Conservation (phyloP, 2,329 filamentous ascomycete species). For the Dothideomycetidae sp. region DNA sequence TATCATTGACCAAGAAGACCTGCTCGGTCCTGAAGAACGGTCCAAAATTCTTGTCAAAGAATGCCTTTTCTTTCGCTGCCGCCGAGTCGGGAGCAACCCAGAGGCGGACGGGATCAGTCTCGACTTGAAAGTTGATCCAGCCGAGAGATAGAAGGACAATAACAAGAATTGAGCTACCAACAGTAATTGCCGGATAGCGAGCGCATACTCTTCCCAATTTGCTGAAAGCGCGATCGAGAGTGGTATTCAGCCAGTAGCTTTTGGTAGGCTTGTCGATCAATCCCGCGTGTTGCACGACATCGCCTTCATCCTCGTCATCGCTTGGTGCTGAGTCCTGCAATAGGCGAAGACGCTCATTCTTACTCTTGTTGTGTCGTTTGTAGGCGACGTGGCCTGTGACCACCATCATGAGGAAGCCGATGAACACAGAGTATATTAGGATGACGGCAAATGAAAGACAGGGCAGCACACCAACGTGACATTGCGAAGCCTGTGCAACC, state of each 20-base stretch:
- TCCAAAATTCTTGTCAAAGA: conserved; percentile 86
- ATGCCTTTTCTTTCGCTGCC: conserved; percentile 82
- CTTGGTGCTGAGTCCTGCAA: conserved; percentile 72
- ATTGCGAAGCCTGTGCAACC: conserved; percentile 55
- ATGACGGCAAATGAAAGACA: conserved; percentile 91
- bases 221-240: conserved; percentile 68
- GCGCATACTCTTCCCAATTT: conserved; percentile 68
- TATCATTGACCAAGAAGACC: conserved; percentile 85
- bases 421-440: conserved; percentile 63
- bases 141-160: conserved; percentile 71
- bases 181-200: conserved; percentile 71
- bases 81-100: conserved; percentile 94
- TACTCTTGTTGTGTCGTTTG: conserved; percentile 55
- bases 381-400: conserved; percentile 64
- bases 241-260: conserved; percentile 70
- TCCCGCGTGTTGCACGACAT: conserved; percentile 60
- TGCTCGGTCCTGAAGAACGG: conserved; percentile 94
- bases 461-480: conserved; percentile 73
- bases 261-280: conserved; percentile 66
- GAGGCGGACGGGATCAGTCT: conserved; percentile 75
- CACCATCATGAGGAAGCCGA: conserved; percentile 51
- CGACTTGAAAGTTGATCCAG: conserved; percentile 78
- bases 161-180: conserved; percentile 57
- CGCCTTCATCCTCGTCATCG: conserved; percentile 88
- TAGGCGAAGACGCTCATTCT: conserved; percentile 70